Base-by-base conservation (phyloP, 257 asterid species). In the Petunia secreta region DNA sequence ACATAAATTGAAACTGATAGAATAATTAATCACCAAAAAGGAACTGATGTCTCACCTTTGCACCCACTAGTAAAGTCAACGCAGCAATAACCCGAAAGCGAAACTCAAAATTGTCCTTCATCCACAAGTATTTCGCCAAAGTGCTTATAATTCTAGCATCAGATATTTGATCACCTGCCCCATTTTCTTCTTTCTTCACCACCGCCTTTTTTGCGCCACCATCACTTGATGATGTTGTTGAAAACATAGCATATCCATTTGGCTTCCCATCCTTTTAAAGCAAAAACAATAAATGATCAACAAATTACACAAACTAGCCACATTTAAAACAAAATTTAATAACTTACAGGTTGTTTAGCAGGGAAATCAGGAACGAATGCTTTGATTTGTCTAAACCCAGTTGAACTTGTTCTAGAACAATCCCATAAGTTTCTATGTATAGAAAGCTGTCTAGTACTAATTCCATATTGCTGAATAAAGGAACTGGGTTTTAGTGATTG, bases 31-130 rank as follows among this genome's bases (percentile, higher is more conserved):
- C 25, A 25, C 25, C 25, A 25, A 25, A 43, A 9, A 75, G 36
- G 46, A 11, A 9, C n/a, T 2, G 9, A 9, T 11, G 4, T 8
- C 80, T 69, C 9, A 83, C 90, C 84, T 96, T 96, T 82, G 98
- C 99, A 71, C 96, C 98, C 86, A 96, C 90, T 36, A 96, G 86
- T 69, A 96, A 91, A 77, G 88, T 90, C 81, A 96, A 78, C 7
- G 98, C 98, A 68, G 98, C 96, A 68, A 96, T 39, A 41, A 96
- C 97, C 40, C 99, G 92, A 37, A 92, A 63, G 80, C 91, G 88
- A 79, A 90, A 96, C 82, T 96, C 99, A 41, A 75, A 25, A 87
- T 92, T 96, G 79, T 92, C 99, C 85, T 90, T 92, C 97, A 89
- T 93, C 99, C 99, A 96, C 79, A 96, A 16, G 84, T 90, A 94